Conservation (phyloP, 805 yeast species). For the Saccharomycopsis selenospora region DNA sequence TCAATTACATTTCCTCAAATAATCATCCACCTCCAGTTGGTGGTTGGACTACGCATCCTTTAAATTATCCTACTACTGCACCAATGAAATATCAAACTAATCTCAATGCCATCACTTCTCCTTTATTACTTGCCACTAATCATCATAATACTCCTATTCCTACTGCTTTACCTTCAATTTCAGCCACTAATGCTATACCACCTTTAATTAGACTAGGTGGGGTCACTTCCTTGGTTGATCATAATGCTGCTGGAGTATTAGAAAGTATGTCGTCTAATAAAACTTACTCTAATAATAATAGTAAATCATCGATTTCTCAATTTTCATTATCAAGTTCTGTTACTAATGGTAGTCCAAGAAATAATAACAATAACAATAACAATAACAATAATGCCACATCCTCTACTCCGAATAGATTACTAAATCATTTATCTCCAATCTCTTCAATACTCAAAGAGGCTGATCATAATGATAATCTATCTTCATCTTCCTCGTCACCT, state of each 20-base stretch:
- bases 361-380: neutral
- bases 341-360: neutral
- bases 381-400: neutral
- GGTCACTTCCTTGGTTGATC: conserved; percentile 20
- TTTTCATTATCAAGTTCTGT: neutral
- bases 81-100: conserved; percentile 68
- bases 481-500: no score
- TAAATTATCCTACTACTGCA: conserved; percentile 45
- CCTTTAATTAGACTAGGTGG: conserved; percentile 25
- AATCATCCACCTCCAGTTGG: neutral
- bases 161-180: conserved; percentile 29
- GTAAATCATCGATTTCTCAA: conserved; percentile 1
- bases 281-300: conserved; percentile 27
- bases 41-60: conserved; percentile 9
- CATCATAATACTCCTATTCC: conserved; percentile 20
- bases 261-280: conserved; percentile 32
- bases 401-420: neutral
- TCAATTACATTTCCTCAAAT: neutral
- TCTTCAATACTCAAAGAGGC: conserved; percentile 44
- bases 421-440: neutral
- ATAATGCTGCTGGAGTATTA: conserved; percentile 35
- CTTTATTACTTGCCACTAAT: conserved; percentile 47
- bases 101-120: conserved; percentile 55
- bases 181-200: conserved; percentile 24
- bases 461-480: conserved; percentile 25